Evolutionary conservation across 169 alveolate genomes (phyloP), one percentile per base, ranked within the genome.

Genomic region (Plasmodium cynomolgi): DNA sequence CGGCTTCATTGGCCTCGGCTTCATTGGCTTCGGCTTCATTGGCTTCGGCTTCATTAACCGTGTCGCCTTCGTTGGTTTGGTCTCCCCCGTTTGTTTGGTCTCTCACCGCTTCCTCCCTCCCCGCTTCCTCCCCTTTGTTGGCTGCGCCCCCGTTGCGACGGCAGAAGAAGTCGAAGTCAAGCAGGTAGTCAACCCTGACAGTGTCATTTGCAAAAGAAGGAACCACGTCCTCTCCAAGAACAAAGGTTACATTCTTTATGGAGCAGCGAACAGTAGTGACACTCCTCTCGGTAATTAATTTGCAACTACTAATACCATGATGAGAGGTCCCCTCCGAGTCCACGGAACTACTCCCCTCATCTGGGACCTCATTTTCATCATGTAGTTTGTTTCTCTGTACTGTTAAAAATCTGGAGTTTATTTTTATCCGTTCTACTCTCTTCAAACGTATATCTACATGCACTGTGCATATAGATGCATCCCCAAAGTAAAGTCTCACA

Each of bases 111-210:
- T n/a, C 11, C 2, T 44, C 54, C 0, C 17, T 13, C 20, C 11
- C 2, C 11, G 56, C 3, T 47, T 1, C 44, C 0, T 9, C 44
- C 9, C 44, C 44, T 37, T 37, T 37, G n/a, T n/a, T n/a, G n/a
- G n/a, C n/a, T 37, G 44, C n/a, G 17, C 3, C 58, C 58, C n/a
- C 15, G 20, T 47, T 13, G 58, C 0, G 15, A 37, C 23, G 71
- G 71, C 92, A 71, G 50, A 37, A 84, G 77, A 84, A 84, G 33
- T 84, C 56, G 5, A 71, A 68, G 50, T 84, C 92, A 5, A 84
- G 72, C 17, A 84, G 74, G 74, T 84, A 84, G n/a, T 37, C 75
- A 20, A 84, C 74, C 33, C 54, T 71, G 50, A 84, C 54, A 0
- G 74, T 20, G 37, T 84, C 81, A 71, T 71, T 84, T 41, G 20